phyloP scores from a whole-genome alignment of 345 rosid genomes.

The Euclidium syriacum region DNA sequence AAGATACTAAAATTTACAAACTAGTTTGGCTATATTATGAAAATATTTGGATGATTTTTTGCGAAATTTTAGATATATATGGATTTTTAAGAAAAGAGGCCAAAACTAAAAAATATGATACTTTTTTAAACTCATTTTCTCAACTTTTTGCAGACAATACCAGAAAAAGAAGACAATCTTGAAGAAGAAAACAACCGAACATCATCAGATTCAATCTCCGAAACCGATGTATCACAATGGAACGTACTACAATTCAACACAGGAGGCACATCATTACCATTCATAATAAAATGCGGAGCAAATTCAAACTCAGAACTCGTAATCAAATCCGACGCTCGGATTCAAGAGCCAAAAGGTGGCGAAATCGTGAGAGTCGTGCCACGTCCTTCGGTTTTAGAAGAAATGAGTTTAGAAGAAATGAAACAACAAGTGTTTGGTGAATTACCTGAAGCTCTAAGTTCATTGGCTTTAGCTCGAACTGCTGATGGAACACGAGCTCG shows the following conservation, averaged over 20 bases:
- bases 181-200: conserved; percentile 39
- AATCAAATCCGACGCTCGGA: conserved; percentile 75
- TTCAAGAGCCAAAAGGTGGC: conserved; percentile 94
- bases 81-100: no score
- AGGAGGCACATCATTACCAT: conserved; percentile 68
- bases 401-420: conserved; percentile 75
- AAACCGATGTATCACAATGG: conserved; percentile 93
- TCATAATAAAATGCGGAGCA: conserved; percentile 92
- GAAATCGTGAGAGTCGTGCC: conserved; percentile 96
- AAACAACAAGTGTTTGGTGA: conserved; percentile 73
- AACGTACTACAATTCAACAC: conserved; percentile 95
- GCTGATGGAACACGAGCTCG: conserved; percentile 97
- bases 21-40: no score
- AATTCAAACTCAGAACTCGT: conserved; percentile 89
- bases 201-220: conserved; percentile 50
- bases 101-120: no score
- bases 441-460: conserved; percentile 89
- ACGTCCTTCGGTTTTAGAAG: conserved; percentile 79
- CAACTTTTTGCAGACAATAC: conserved; percentile 77
- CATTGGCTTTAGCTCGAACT: conserved; percentile 87
- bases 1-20: no score
- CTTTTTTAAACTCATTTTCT: no score
- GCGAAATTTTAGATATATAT: no score
- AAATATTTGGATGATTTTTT: no score
- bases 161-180: conserved; percentile 62